Evolutionary conservation across 2,329 filamentous ascomycete genomes (phyloP).

Genomic region (Lasiodiplodia hormozganensis): DNA sequence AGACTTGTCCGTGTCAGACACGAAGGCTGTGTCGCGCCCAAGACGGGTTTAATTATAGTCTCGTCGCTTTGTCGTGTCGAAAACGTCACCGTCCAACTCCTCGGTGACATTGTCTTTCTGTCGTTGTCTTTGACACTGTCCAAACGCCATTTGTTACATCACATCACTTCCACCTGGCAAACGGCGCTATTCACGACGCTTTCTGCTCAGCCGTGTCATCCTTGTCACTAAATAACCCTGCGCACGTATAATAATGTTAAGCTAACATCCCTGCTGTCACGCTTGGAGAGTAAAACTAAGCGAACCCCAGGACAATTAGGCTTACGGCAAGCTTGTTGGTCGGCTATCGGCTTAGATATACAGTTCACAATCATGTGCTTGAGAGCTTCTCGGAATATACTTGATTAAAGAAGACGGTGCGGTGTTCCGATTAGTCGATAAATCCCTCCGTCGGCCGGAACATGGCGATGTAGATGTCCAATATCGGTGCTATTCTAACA

Average conservation of each 20-base stretch:
- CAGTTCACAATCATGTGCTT: no score
- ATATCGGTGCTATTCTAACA: no score
- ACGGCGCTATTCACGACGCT: no score
- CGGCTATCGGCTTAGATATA: no score
- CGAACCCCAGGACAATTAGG: background rate
- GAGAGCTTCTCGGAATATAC: no score
- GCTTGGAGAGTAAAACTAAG: background rate
- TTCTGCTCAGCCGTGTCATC: background rate
- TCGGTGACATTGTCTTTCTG: background rate
- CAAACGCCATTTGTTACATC: background rate
- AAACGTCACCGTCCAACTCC: background rate
- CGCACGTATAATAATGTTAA: background rate
- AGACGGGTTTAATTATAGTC: background rate
- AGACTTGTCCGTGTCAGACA: slow-evolving; percentile 16
- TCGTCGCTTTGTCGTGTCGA: background rate
- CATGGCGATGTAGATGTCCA: no score
- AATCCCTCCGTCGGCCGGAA: no score
- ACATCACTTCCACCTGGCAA: background rate
- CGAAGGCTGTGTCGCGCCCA: slow-evolving; percentile 1
- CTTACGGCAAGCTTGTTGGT: background rate
- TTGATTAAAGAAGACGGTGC: no score
- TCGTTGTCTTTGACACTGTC: background rate
- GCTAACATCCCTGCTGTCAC: background rate
- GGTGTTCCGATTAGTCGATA: no score
- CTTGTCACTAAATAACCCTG: background rate